Base-by-base conservation (phyloP, 2,329 filamentous ascomycete species). In the Phymatotrichopsis omnivora region DNA sequence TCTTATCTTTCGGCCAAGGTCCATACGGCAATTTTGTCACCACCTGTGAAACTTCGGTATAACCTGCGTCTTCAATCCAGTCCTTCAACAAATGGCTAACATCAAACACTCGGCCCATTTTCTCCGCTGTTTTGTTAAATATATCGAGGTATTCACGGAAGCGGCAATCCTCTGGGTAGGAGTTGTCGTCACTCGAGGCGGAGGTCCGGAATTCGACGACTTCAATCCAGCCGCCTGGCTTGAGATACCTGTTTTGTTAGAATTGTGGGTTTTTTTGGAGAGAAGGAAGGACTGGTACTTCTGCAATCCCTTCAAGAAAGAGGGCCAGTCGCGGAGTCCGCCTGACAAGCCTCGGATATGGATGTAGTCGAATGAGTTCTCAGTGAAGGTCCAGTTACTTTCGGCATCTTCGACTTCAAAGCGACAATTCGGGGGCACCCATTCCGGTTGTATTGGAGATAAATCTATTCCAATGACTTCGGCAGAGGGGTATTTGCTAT, bases 341-440 rank as follows among this genome's bases (percentile, higher is more conserved):
- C 86, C 85, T 14, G 49, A 51, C 10, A 51, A 35, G 29, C 48
- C 48, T 5, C 48, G 48, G 16, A 51, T 45, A 31, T 51, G 48
- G 30, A 51, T 51, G 17, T 44, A 51, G 31, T 51, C 48, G 23
- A 51, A 51, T 3, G 16, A 28, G 27, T 29, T 29, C 16, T 49
- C 41, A 3, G 32, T 45, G 24, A 56, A 56, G 2, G 49, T 46
- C 55, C 55, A 58, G 4, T 45, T 38, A 23, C 51, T 49, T 24
- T 55, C 56, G 23, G 55, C 45, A 32, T 55, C 55, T 27, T 57
- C 54, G 24, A 56, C 47, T 39, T 57, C 55, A 22, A 57, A 55
- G 14, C 44, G 42, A 22, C 48, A 47, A 34, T 57, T 58, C 29
- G 56, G 53, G n/a, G 54, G 52, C 7, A 47, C 42, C 58, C 65